Conservation (phyloP, 306 rosid genomes). For the Cucumis melo region DNA sequence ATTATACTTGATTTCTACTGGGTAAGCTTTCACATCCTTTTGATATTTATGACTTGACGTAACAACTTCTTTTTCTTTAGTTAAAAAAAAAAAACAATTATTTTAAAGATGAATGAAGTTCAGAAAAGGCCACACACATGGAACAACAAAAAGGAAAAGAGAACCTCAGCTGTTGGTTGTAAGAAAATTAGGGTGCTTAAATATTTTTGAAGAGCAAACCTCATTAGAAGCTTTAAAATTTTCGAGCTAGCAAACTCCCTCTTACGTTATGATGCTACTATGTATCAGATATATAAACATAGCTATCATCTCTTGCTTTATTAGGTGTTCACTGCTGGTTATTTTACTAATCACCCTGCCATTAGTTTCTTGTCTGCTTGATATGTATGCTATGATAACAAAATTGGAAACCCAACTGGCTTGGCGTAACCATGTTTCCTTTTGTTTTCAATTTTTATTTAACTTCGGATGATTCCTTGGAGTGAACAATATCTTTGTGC, state of each 20-base stretch:
- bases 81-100: neutral
- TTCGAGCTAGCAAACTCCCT: neutral
- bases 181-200: neutral
- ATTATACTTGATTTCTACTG: slow-evolving; percentile 85
- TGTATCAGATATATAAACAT: neutral
- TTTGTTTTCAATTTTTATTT: neutral
- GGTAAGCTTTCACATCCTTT: slow-evolving; percentile 37
- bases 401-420: neutral
- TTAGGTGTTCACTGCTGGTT: neutral
- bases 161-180: neutral
- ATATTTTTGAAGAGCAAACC: neutral
- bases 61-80: neutral
- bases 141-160: neutral
- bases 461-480: neutral
- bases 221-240: neutral
- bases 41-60: neutral
- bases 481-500: neutral
- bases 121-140: neutral
- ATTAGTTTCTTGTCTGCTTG: neutral
- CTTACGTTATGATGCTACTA: neutral
- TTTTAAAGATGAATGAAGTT: neutral
- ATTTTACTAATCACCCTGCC: neutral
- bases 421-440: neutral
- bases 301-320: neutral
- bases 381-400: neutral